A percentile compares a stretch with the other conserved stretches of the same genome.
Conservation (phyloP, 1,284 basidiomycete species). For the Tilletia setariae region DNA sequence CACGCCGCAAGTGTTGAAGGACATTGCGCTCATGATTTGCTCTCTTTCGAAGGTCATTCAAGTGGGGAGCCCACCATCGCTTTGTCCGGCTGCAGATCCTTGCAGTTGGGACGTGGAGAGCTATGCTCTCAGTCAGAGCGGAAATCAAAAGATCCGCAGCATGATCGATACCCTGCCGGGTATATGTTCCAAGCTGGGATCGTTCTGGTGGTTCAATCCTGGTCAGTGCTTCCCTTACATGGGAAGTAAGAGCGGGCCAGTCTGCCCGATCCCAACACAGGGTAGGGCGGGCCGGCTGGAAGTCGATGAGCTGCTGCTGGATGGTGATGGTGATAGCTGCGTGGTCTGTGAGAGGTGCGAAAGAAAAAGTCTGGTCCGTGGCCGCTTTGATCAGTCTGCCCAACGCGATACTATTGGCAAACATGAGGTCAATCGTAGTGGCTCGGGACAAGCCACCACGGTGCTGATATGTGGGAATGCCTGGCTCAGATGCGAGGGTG, state of each 20-base stretch:
- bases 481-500: neutral
- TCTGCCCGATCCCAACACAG: neutral
- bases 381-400: neutral
- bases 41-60: neutral
- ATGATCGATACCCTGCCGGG: neutral
- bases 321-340: neutral
- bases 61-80: neutral
- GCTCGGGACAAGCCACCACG: neutral
- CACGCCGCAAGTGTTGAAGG: neutral
- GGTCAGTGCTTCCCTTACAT: neutral
- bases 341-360: neutral
- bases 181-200: neutral
- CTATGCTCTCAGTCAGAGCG: neutral
- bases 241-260: neutral
- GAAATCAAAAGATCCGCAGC: neutral
- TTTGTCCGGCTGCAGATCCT: neutral
- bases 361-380: neutral
- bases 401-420: neutral
- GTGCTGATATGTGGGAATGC: neutral
- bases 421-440: neutral
- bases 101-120: neutral
- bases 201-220: neutral
- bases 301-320: neutral
- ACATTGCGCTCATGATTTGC: neutral
- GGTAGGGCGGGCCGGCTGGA: neutral